These are phyloP conservation scores for Fistulifera pelliculosa DNA, from an alignment of 108 stramenopile species.

Conservation along the genomic window DNA sequence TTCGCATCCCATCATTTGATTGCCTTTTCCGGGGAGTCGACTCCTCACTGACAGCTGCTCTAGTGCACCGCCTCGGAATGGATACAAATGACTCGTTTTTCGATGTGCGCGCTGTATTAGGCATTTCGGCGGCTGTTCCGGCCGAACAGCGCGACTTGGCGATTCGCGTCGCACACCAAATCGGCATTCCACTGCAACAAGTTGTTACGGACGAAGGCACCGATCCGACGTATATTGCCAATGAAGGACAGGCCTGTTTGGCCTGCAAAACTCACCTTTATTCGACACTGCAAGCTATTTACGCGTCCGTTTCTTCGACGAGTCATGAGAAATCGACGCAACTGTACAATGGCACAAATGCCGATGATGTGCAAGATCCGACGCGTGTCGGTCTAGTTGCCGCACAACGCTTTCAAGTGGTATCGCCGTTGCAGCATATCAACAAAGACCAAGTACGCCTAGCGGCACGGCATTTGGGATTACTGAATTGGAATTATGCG, in stretches of 20 bases:
- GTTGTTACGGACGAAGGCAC: slow-evolving; percentile 68
- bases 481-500: slow-evolving; percentile 88
- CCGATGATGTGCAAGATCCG: slow-evolving; percentile 77
- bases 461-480: slow-evolving; percentile 55
- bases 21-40: slow-evolving; percentile 93
- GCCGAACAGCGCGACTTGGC: slow-evolving; percentile 63
- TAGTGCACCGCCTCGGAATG: slow-evolving; percentile 25
- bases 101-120: slow-evolving; percentile 78
- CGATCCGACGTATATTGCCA: slow-evolving; percentile 70
- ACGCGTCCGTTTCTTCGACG: slow-evolving; percentile 12
- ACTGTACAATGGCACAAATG: slow-evolving; percentile 95
- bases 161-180: slow-evolving; percentile 46
- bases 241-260: slow-evolving; percentile 84
- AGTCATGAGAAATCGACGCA: slow-evolving; percentile 8
- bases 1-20: slow-evolving; percentile 35
- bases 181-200: slow-evolving; percentile 59
- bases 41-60: slow-evolving; percentile 76
- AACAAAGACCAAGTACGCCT: slow-evolving; percentile 69
- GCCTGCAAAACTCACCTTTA: slow-evolving; percentile 95
- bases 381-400: slow-evolving; percentile 79
- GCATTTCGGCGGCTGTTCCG: slow-evolving; percentile 79
- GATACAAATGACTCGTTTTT: slow-evolving; percentile 13
- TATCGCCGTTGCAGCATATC: slow-evolving; percentile 62
- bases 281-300: slow-evolving; percentile 56
- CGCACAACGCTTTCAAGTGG: slow-evolving; percentile 61